A percentile compares a stretch with the other conserved stretches of the same genome.
These are phyloP conservation scores for Candida pini DNA, from an alignment of 805 yeast species.

Conservation along the genomic window DNA sequence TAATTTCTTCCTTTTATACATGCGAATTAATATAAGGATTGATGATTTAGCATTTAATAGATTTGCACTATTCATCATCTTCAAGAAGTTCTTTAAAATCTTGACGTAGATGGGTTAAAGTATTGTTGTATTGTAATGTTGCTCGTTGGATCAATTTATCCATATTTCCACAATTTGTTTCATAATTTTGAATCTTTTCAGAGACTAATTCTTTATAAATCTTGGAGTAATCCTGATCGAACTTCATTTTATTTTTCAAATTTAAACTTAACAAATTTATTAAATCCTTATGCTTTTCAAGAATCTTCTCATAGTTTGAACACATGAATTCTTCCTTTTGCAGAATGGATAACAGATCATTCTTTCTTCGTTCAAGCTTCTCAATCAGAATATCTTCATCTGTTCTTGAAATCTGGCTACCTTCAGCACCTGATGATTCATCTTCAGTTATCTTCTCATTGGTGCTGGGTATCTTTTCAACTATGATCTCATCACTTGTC, in stretches of 20 bases:
- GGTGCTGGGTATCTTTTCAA: neutral
- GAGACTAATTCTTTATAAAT: conserved; percentile 11
- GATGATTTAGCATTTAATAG: too few species aligned
- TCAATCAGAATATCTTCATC: conserved; percentile 13
- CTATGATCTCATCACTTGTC: neutral
- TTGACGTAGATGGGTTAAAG: conserved; percentile 5
- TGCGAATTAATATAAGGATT: too few species aligned
- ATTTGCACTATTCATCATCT: too few species aligned
- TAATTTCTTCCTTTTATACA: too few species aligned
- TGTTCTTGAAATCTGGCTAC: neutral
- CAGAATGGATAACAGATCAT: conserved; percentile 23
- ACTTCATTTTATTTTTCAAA: conserved; percentile 10
- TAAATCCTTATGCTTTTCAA: conserved; percentile 25
- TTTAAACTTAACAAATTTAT: conserved; percentile 16
- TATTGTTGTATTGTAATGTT: conserved; percentile 6
- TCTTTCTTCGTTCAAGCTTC: conserved; percentile 21
- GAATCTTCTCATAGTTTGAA: conserved; percentile 20
- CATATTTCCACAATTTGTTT: conserved; percentile 8
- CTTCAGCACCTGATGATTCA: conserved; percentile 4
- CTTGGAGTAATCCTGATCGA: conserved; percentile 15
- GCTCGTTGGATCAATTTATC: conserved; percentile 5
- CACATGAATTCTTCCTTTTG: conserved; percentile 30
- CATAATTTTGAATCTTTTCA: conserved; percentile 10
- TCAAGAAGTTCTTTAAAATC: conserved; percentile 5
- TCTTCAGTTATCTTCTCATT: neutral